Evolutionary conservation across 1,284 basidiomycete species (phyloP), one percentile per base, ranked within the genome.

Genomic region (Stereum hirsutum): DNA sequence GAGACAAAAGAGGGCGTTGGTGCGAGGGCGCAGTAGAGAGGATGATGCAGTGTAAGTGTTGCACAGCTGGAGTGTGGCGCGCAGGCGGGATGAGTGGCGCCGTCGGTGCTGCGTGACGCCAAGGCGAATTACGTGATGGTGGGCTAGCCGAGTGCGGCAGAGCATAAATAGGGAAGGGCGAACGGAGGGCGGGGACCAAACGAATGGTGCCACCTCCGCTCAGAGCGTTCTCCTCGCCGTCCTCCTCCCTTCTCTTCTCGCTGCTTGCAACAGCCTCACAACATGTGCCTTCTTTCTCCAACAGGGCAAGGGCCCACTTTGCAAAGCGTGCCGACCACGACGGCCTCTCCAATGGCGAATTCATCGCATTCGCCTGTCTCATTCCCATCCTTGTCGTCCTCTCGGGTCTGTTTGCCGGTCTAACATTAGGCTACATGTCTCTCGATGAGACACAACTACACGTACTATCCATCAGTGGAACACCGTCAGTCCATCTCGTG

Each of bases 361-460:
- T 61, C 53, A 68, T 75, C 55, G 61, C 64, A 33, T 75, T 73
- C 49, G 69, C 64, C 21, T 56, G 66, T 45, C 74, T 81, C 57
- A 78, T 80, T 43, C 78, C 78, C 44, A 49, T 78, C 31, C 72
- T 80, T 52, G 78, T 80, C 54, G 55, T 78, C 55, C 52, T 76
- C 47, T 80, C 77, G 52, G 78, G 78, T 59, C 46, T 79, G 55
- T 80, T 85, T 68, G 81, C 83, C 54, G 83, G 80, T 59, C 66
- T 90, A 51, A 89, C 88, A 47, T 66, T 89, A 41, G 92, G 91
- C 8, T 94, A 94, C 62, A 93, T 95, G 88, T 89, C 85, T 54
- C 73, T 95, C 54, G 92, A 94, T 63, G 87, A 89, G 62, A 95
- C 91, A 17, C 90, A 94, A 69, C 72, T 95, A 30, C 83, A 87